These are phyloP conservation scores for Mortierella hygrophila DNA, from an alignment of 192 early-diverging fungal species.

Conservation along the genomic window DNA sequence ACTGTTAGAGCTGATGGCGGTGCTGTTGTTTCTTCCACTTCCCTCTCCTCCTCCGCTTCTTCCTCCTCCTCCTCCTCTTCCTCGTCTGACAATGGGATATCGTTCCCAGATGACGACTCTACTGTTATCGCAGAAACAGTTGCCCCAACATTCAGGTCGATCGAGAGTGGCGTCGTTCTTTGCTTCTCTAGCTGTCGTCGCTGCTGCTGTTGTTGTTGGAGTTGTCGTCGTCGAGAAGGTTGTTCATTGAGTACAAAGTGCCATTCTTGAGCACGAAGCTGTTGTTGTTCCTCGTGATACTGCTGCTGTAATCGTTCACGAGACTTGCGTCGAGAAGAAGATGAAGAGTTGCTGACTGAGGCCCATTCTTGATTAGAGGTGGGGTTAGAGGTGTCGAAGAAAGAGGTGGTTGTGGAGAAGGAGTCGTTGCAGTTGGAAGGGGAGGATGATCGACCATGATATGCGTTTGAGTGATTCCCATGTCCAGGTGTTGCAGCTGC, in stretches of 20 bases:
- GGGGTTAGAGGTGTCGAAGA: constrained; percentile 1
- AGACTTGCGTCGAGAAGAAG: not conserved
- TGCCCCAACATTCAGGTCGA: not conserved
- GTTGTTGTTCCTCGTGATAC: constrained; percentile 16
- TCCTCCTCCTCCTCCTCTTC: not conserved
- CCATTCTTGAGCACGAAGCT: constrained; percentile 39
- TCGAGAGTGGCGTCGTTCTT: not conserved
- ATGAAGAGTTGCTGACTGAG: not conserved
- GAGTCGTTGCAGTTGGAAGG: not conserved
- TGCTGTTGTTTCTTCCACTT: not conserved
- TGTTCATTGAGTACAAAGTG: constrained; percentile 29
- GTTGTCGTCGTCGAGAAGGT: constrained; percentile 8
- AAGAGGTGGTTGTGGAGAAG: not conserved
- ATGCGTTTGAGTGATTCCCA: not conserved
- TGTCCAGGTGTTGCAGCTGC: not conserved
- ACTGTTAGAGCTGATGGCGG: not conserved
- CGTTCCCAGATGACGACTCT: not conserved
- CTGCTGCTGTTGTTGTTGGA: not conserved
- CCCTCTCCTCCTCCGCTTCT: not conserved
- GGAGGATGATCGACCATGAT: not conserved
- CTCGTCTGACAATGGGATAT: not conserved
- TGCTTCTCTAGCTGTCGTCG: not conserved
- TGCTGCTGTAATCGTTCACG: not conserved
- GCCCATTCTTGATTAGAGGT: constrained; percentile 30
- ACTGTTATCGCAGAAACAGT: not conserved